Evolutionary conservation across 805 yeast genomes (phyloP), one percentile per base, ranked within the genome.

Genomic region (Yamadazyma tumulicola): DNA sequence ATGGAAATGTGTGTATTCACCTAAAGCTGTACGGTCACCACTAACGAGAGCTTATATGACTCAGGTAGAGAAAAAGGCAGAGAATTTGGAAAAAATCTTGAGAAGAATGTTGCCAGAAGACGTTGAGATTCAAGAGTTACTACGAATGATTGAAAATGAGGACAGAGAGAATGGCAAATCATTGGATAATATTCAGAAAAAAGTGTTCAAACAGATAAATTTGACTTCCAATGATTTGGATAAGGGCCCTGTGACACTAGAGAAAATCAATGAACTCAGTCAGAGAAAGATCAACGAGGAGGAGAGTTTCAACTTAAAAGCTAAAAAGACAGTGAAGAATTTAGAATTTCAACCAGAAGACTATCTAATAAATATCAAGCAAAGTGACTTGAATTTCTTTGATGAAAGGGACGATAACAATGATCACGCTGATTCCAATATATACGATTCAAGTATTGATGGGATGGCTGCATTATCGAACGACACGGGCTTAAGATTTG

Each of bases 1-100:
- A n/a, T 80, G 93, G 83, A 74, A 74, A 25, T 86, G 96, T 57
- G 61, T 75, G 1, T 86, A 86, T 52, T 80, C 89, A 10, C 95
- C 96, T 9, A 69, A 83, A 41, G 72, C 78, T 2, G 80, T 81
- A 23, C 65, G 95, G 35, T 79, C 93, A 2, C 95, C 95, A 0
- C 59, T 86, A 35, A 86, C 95, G 0, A 65, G 96, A 47, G 87
- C 85, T 2, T 82, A 85, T 60, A 61, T 86, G 48, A 85, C 95
- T n/a, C 75, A 74, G 32, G 85, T 86, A 14, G 95, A 86, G 55
- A 72, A 64, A 39, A 53, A 52, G 36, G 59, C 59, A 19, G 50
- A 48, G 28, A 54, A 51, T 19, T 50, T 62, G 35, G 59, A 62
- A 29, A 53, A 54, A 30, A 41, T 67, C 37, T 38, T 67, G 32